Conservation (phyloP, 352 stramenopile genomes). For the Globisporangium parvum region DNA sequence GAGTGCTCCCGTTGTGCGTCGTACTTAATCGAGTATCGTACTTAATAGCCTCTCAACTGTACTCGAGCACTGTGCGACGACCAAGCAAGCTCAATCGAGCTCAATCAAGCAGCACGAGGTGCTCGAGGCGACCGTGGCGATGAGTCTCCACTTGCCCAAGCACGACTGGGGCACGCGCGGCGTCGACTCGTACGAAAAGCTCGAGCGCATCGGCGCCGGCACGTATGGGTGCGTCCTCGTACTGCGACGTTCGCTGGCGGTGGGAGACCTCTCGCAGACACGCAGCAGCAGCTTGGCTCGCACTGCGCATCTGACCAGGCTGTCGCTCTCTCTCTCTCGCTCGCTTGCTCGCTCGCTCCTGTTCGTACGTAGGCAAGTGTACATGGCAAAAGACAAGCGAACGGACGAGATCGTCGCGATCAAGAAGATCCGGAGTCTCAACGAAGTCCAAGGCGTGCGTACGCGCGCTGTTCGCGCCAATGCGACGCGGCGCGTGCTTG, state of each 20-base stretch:
- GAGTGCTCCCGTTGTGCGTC: not conserved
- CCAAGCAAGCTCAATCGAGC: not conserved
- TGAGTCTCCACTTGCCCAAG: slow-evolving; percentile 84
- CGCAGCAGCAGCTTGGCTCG: too few species aligned
- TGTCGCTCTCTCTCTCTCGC: not conserved
- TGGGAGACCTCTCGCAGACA: too few species aligned
- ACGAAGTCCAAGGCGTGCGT: slow-evolving; percentile 85
- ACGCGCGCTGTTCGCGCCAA: too few species aligned
- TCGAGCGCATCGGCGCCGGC: slow-evolving; percentile 87
- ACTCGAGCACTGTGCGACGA: too few species aligned
- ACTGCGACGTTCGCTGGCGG: too few species aligned
- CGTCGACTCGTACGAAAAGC: slow-evolving; percentile 86
- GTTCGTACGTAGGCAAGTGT: slow-evolving; percentile 56
- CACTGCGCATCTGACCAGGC: too few species aligned
- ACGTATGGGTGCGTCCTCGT: slow-evolving; percentile 62
- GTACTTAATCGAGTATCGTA: slow-evolving; percentile 3
- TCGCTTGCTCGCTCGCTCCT: not conserved
- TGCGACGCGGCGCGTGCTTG: too few species aligned
- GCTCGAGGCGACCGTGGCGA: slow-evolving; percentile 18
- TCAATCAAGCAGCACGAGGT: too few species aligned
- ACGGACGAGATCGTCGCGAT: slow-evolving; percentile 86
- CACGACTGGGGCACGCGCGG: slow-evolving; percentile 79
- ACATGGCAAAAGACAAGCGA: slow-evolving; percentile 84
- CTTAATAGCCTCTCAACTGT: not conserved
- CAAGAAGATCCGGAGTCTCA: slow-evolving; percentile 89